Evolutionary conservation across 2,329 filamentous ascomycete genomes (phyloP), one percentile per base, ranked within the genome.

Genomic region (Fusarium annulatum): DNA sequence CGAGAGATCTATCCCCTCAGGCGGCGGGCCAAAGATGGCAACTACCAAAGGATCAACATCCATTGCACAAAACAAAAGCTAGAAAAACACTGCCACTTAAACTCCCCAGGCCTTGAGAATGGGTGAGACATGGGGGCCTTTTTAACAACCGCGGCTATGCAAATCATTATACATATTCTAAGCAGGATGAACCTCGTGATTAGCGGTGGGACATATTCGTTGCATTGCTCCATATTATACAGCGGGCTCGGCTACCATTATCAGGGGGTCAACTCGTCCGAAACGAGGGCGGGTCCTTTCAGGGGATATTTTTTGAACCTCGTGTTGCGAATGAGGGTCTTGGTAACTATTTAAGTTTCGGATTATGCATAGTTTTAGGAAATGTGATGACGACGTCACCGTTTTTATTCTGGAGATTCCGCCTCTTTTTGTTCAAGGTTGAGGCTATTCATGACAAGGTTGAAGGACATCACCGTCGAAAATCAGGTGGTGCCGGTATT

Each of bases 141-240:
- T 49, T 49, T 30, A 58, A 51, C n/a, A 38, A 3, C 28, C 16
- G 21, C 18, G 11, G 14, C 23, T 19, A 30, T 39, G 28, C 28
- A 61, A 36, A 26, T 28, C 26, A 16, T 30, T 43, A 18, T 34
- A 42, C 30, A 21, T 34, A 34, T 34, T 30, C 30, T 34, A 28
- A 26, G 46, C 49, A 23, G 23, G 42, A 28, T 18, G 26, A 26
- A 16, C 34, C n/a, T 61, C 58, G 36, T 42, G 48, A 61, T 55
- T 55, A 61, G 23, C 38, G 4, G 38, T 61, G 58, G 58, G 58
- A 34, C 38, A 41, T 56, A n/a, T 42, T 36, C 5, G 58, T 56
- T 57, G n/a, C 48, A 61, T 46, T 66, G 19, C 62, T 43, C 64
- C 64, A 67, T 41, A 52, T 51, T 41, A 61, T 56, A 60, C 41